A percentile compares a stretch with the other conserved stretches of the same genome.
These are phyloP conservation scores for Ophiostoma australiae DNA, from an alignment of 2,329 filamentous ascomycete genomes.

Conservation along the genomic window DNA sequence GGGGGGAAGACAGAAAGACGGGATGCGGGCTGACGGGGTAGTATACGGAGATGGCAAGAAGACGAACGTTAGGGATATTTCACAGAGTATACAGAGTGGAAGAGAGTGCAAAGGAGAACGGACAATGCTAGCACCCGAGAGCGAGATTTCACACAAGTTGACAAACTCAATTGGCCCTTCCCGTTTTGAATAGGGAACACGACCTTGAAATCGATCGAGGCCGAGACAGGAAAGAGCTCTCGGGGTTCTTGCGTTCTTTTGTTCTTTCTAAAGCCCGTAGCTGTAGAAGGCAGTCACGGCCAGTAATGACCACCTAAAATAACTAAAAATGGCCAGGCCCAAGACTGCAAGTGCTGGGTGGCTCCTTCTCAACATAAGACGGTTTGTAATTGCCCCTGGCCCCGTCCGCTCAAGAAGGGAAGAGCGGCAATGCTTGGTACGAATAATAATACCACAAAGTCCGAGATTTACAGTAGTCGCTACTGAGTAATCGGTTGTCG, in stretches of 20 bases:
- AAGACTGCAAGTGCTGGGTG: neutral
- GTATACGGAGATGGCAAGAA: neutral
- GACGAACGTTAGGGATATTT: neutral
- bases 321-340: too few relatives aligned
- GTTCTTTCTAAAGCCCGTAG: too few relatives aligned
- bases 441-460: neutral
- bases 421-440: neutral
- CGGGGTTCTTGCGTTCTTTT: neutral
- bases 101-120: neutral
- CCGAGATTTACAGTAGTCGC: neutral
- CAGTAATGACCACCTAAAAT: too few relatives aligned
- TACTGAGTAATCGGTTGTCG: neutral
- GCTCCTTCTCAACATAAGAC: conserved; percentile 20
- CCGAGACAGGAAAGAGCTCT: neutral
- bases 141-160: neutral
- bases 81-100: neutral
- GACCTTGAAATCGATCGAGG: neutral
- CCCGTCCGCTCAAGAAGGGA: neutral
- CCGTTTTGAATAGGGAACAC: neutral
- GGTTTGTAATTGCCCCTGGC: conserved; percentile 19
- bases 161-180: conserved; percentile 7
- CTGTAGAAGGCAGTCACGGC: neutral
- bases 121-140: neutral
- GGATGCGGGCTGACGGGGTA: neutral
- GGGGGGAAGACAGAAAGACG: neutral